Conservation (phyloP, 148 eudicot species). For the Arctostaphylos glauca region DNA sequence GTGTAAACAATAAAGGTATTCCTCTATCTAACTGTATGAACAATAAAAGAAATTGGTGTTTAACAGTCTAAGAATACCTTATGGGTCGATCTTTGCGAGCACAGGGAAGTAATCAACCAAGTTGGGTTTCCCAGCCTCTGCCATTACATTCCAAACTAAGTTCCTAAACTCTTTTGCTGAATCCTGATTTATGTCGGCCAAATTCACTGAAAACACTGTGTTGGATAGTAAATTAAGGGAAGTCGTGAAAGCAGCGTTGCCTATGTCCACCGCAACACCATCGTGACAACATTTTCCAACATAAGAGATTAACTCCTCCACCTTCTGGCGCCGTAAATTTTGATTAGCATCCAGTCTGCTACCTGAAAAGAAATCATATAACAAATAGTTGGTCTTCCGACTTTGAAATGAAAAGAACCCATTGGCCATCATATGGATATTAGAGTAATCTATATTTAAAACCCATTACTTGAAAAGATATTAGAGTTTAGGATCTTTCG, state of each 20-base stretch:
- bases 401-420: not conserved
- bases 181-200: conserved; percentile 4
- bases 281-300: not conserved
- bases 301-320: conserved; percentile 2
- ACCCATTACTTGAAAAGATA: not conserved
- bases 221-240: conserved; percentile 15
- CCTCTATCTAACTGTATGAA: too few species aligned
- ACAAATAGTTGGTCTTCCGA: not conserved
- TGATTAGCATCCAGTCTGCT: not conserved
- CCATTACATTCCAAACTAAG: not conserved
- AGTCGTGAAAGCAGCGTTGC: not conserved
- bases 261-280: conserved; percentile 9
- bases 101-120: conserved; percentile 20
- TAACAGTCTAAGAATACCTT: not conserved
- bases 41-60: not conserved
- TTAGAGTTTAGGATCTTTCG: not conserved
- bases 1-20: not conserved
- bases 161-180: conserved; percentile 2
- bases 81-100: conserved; percentile 23
- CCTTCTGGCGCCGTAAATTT: not conserved
- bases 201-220: conserved; percentile 4
- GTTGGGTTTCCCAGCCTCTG: conserved; percentile 17
- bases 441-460: not conserved
- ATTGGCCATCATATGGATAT: not conserved
- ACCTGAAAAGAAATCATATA: not conserved